Evolutionary conservation across 768 basidiomycete genomes (phyloP).

Genomic region (Porpolomopsis calyptriformis): DNA sequence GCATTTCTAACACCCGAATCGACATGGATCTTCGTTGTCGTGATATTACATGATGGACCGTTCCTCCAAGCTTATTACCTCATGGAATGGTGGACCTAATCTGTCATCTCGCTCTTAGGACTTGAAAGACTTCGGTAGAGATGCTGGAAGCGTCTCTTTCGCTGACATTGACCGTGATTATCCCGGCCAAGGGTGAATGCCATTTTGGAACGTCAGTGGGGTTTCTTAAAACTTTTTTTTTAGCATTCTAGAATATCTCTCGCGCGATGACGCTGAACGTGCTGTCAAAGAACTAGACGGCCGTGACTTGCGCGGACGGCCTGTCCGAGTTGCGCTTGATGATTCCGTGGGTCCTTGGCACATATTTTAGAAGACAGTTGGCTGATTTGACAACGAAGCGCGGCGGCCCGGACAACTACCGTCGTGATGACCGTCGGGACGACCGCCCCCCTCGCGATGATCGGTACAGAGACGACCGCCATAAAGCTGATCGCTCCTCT

Average conservation of each 20-base stretch:
- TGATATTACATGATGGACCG: constrained; percentile 5
- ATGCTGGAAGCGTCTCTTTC: constrained; percentile 86
- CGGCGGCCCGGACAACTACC: constrained; percentile 60
- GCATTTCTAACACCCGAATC: background rate
- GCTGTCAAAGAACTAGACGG: constrained; percentile 84
- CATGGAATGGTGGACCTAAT: constrained; percentile 28
- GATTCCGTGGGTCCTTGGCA: constrained; percentile 38
- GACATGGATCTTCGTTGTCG: background rate
- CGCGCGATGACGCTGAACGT: constrained; percentile 82
- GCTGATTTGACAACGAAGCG: constrained; percentile 33
- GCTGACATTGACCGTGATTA: constrained; percentile 88
- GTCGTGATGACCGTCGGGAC: constrained; percentile 62
- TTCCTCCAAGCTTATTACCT: constrained; percentile 11
- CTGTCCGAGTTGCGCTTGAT: constrained; percentile 61
- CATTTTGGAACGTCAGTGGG: background rate
- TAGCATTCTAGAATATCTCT: constrained; percentile 86
- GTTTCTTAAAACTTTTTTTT: background rate
- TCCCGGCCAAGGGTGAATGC: constrained; percentile 75
- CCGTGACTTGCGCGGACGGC: constrained; percentile 77
- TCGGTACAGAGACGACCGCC: constrained; percentile 41
- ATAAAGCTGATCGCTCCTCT: constrained; percentile 34
- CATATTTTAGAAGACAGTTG: constrained; percentile 2
- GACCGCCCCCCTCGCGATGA: constrained; percentile 45
- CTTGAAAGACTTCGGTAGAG: constrained; percentile 94
- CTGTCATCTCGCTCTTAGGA: constrained; percentile 57